Evolutionary conservation across 192 early-diverging fungal genomes (phyloP).

Genomic region (Nowakowskiella sp.): DNA sequence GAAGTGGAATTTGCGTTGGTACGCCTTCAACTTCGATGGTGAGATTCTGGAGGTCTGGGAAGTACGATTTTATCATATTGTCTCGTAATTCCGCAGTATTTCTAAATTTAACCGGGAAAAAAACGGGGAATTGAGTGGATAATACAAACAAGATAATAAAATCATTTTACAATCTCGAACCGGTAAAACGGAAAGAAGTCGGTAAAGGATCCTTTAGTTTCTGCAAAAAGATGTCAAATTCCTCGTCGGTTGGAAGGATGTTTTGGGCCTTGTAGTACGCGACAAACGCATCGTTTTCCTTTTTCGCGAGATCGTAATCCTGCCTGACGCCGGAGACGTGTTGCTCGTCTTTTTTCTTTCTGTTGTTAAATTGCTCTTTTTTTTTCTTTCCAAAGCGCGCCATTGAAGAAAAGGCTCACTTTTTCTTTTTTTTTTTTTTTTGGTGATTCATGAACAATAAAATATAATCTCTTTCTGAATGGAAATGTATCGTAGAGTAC

Average conservation of each 20-base stretch:
- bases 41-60: conserved; percentile 45
- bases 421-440: too few relatives aligned
- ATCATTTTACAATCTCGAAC: conserved; percentile 56
- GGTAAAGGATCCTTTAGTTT: conserved; percentile 68
- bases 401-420: too few relatives aligned
- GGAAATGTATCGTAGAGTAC: too few relatives aligned
- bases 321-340: too few relatives aligned
- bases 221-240: conserved; percentile 71
- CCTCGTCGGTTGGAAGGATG: conserved; percentile 70
- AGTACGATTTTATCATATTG: conserved; percentile 54
- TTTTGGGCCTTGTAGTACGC: conserved; percentile 54
- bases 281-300: too few relatives aligned
- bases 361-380: too few relatives aligned
- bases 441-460: too few relatives aligned
- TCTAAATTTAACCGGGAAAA: conserved; percentile 18
- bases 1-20: too few relatives aligned
- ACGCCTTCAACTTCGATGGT: conserved; percentile 65
- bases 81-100: conserved; percentile 63
- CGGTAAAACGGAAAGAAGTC: conserved; percentile 89
- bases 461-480: too few relatives aligned
- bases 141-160: neutral
- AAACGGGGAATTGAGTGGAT: neutral
- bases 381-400: too few relatives aligned
- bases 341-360: too few relatives aligned
- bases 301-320: too few relatives aligned